Conservation (phyloP, 352 stramenopile genomes). For the Globisporangium splendens region DNA sequence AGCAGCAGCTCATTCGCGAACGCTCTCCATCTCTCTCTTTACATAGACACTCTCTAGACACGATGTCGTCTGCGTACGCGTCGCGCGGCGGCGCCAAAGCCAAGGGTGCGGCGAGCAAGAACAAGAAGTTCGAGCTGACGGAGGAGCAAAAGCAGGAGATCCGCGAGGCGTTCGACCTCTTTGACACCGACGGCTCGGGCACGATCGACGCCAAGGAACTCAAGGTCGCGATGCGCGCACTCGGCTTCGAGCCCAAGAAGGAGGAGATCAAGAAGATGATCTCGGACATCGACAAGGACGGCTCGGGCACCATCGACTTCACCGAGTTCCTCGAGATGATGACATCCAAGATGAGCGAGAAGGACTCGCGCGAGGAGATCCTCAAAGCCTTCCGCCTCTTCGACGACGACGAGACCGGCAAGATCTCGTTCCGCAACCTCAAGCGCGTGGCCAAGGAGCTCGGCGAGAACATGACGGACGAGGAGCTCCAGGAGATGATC, state of each 20-base stretch:
- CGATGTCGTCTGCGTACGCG: conserved; percentile 69
- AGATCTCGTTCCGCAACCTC: conserved; percentile 96
- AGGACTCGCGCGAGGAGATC: conserved; percentile 96
- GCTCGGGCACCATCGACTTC: conserved; percentile 94
- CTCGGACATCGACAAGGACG: conserved; percentile 95
- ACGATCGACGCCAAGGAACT: conserved; percentile 95
- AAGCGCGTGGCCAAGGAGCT: conserved; percentile 97
- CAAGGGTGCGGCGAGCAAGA: conserved; percentile 68
- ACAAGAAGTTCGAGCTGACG: conserved; percentile 86
- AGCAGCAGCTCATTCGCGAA: not conserved
- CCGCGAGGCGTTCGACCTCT: conserved; percentile 95
- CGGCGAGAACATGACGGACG: conserved; percentile 96
- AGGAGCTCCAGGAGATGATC: conserved; percentile 98
- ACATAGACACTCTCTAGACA: not conserved
- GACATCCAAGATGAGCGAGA: conserved; percentile 96
- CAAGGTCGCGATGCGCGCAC: conserved; percentile 94
- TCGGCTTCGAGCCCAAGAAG: conserved; percentile 97
- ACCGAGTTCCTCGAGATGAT: conserved; percentile 98
- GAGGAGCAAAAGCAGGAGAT: conserved; percentile 96
- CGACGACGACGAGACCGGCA: conserved; percentile 96
- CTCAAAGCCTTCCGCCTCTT: conserved; percentile 98
- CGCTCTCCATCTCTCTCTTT: not conserved
- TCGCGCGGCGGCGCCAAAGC: conserved; percentile 59
- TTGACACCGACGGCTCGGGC: conserved; percentile 95
- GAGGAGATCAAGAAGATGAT: conserved; percentile 98